A percentile compares a stretch with the other conserved stretches of the same genome.
Evolutionary conservation across 768 basidiomycete genomes (phyloP).

Genomic region (Postia placenta): DNA sequence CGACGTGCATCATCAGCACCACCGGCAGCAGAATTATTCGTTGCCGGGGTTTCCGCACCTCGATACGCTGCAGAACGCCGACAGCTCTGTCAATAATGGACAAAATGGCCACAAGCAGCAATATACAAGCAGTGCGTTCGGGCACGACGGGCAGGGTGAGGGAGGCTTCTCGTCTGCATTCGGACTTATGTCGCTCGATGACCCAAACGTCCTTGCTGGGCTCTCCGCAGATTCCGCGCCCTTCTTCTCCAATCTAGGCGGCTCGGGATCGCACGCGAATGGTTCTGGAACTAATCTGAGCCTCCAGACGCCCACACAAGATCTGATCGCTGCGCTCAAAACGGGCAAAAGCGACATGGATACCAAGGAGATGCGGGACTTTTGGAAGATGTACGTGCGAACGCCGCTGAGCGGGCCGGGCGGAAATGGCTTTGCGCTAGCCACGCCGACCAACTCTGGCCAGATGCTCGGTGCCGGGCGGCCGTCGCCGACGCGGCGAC

Average conservation of each 20-base stretch:
- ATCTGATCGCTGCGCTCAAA: conserved; percentile 19
- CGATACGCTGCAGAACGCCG: background rate
- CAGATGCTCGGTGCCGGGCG: conserved; percentile 14
- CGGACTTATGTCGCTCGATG: conserved; percentile 72
- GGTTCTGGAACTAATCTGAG: conserved; percentile 22
- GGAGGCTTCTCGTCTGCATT: conserved; percentile 44
- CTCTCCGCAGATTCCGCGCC: conserved; percentile 52
- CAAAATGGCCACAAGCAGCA: conserved; percentile 1
- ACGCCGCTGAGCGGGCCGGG: conserved; percentile 46
- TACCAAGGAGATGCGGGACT: conserved; percentile 48
- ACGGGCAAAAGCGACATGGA: conserved; percentile 20
- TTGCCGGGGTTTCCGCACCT: conserved; percentile 2
- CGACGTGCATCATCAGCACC: conserved; percentile 12
- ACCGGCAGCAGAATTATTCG: background rate
- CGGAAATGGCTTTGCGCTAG: background rate
- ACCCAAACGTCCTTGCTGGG: conserved; percentile 60
- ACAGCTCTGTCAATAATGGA: background rate
- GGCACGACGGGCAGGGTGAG: conserved; percentile 20
- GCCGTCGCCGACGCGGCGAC: conserved; percentile 27
- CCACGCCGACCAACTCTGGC: conserved; percentile 14
- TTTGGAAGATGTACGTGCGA: conserved; percentile 72
- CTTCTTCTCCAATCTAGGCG: conserved; percentile 43
- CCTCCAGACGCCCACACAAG: conserved; percentile 29
- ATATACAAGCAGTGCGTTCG: background rate
- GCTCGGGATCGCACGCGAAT: conserved; percentile 1